Evolutionary conservation across 1,284 basidiomycete species (phyloP).

Genomic region (Heterobasidion annosum): DNA sequence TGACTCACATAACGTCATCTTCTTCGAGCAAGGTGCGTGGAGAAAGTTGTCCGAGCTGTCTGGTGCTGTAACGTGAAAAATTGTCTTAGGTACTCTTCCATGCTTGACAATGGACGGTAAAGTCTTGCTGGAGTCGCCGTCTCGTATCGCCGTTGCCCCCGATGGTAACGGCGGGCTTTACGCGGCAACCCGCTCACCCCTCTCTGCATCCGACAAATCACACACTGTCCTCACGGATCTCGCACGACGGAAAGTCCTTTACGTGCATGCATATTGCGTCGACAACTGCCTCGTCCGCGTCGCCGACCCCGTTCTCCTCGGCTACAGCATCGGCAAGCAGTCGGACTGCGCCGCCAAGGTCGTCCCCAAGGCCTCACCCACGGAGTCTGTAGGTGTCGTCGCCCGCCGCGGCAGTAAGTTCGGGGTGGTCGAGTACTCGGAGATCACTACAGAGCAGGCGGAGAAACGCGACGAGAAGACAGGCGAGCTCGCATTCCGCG

Average conservation of each 20-base stretch:
- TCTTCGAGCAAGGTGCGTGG: slow-evolving; percentile 94
- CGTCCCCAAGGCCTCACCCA: slow-evolving; percentile 81
- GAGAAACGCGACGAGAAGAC: slow-evolving; percentile 63
- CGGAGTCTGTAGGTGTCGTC: slow-evolving; percentile 94
- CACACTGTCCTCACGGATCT: slow-evolving; percentile 84
- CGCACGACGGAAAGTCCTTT: slow-evolving; percentile 67
- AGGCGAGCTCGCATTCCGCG: slow-evolving; percentile 83
- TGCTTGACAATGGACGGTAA: slow-evolving; percentile 94
- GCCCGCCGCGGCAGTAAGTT: slow-evolving; percentile 77
- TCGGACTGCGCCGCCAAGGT: slow-evolving; percentile 95
- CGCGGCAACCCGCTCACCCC: slow-evolving; percentile 78
- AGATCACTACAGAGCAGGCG: slow-evolving; percentile 85
- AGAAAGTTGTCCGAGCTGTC: background rate
- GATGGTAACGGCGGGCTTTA: slow-evolving; percentile 98
- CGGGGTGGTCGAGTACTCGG: slow-evolving; percentile 95
- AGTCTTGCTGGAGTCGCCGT: slow-evolving; percentile 78
- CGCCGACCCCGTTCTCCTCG: slow-evolving; percentile 95
- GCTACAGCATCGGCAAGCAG: slow-evolving; percentile 81
- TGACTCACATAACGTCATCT: slow-evolving; percentile 70
- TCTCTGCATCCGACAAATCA: slow-evolving; percentile 51
- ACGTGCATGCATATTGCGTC: slow-evolving; percentile 94
- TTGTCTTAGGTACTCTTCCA: slow-evolving; percentile 76
- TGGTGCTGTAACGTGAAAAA: background rate
- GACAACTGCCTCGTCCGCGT: slow-evolving; percentile 99
- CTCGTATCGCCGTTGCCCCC: slow-evolving; percentile 84